A percentile compares a stretch with the other conserved stretches of the same genome.
Conservation (phyloP, 257 asterid genomes). For the Nicotiana noctiflora region DNA sequence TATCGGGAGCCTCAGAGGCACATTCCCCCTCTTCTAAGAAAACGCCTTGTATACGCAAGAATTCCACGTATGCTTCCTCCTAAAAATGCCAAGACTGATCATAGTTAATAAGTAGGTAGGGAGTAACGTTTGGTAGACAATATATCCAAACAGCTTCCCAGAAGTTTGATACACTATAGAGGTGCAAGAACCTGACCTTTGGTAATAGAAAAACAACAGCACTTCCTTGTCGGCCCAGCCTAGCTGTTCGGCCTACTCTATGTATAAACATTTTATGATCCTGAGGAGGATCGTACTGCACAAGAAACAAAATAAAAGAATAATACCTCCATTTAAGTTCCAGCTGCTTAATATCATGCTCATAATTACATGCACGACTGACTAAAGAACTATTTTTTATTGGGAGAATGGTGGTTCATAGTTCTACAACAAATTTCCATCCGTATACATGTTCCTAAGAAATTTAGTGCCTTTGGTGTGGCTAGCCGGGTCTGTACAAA, state of each 20-base stretch:
- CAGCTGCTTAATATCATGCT: conserved; percentile 11
- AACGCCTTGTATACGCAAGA: conserved; percentile 57
- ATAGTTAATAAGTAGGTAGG: background rate
- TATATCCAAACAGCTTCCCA: background rate
- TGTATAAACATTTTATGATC: conserved; percentile 89
- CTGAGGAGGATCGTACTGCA: conserved; percentile 95
- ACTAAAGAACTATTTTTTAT: background rate
- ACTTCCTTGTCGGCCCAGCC: conserved; percentile 89
- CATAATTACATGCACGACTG: background rate
- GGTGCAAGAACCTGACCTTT: conserved; percentile 37
- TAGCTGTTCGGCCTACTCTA: conserved; percentile 97
- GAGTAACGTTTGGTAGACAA: background rate
- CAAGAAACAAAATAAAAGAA: conserved; percentile 12
- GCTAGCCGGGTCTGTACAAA: background rate
- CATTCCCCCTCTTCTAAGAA: conserved; percentile 67
- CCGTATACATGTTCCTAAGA: background rate
- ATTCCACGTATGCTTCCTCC: conserved; percentile 93
- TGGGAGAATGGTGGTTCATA: background rate
- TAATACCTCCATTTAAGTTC: conserved; percentile 11
- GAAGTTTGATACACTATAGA: background rate
- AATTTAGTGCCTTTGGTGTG: background rate
- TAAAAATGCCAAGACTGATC: conserved; percentile 19
- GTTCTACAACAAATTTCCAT: conserved; percentile 4
- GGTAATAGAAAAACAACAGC: conserved; percentile 78
- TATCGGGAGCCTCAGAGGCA: conserved; percentile 51